Percentiles rank a stretch among this genome's conserved stretches.
Evolutionary conservation across 83 land plant genomes (phyloP).

Genomic region (Thuja plicata): DNA sequence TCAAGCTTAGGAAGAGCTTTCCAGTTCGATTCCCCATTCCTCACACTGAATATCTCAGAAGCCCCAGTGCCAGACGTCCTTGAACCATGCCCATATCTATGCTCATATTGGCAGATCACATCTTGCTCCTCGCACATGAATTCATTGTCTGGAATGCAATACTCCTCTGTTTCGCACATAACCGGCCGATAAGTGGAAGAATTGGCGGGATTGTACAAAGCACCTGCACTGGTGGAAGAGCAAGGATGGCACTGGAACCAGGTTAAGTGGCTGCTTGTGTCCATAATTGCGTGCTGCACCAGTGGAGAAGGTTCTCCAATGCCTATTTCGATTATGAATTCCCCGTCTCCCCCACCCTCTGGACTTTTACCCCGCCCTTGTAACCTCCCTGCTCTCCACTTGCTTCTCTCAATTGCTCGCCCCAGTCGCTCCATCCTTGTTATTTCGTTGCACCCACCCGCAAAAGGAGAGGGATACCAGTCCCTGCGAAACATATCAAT

Average conservation of each 20-base stretch:
- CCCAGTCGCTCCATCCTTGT: too few relatives aligned
- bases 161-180: neutral
- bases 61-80: constrained; percentile 40
- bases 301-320: neutral
- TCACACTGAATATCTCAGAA: constrained; percentile 29
- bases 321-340: neutral
- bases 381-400: too few relatives aligned
- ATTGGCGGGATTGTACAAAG: neutral
- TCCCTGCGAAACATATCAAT: too few relatives aligned
- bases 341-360: neutral
- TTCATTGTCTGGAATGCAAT: too few relatives aligned
- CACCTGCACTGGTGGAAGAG: neutral
- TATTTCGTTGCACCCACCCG: too few relatives aligned
- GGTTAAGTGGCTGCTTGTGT: constrained; percentile 16
- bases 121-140: neutral
- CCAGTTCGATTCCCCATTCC: constrained; percentile 15
- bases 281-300: neutral
- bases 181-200: neutral
- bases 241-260: constrained; percentile 24
- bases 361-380: neutral
- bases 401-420: too few relatives aligned
- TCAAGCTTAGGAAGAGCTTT: constrained; percentile 25
- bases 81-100: constrained; percentile 53
- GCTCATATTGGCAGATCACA: constrained; percentile 34
- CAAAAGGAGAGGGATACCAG: too few relatives aligned